Evolutionary conservation across 306 rosid genomes (phyloP).

Genomic region (Calophaca sinica): DNA sequence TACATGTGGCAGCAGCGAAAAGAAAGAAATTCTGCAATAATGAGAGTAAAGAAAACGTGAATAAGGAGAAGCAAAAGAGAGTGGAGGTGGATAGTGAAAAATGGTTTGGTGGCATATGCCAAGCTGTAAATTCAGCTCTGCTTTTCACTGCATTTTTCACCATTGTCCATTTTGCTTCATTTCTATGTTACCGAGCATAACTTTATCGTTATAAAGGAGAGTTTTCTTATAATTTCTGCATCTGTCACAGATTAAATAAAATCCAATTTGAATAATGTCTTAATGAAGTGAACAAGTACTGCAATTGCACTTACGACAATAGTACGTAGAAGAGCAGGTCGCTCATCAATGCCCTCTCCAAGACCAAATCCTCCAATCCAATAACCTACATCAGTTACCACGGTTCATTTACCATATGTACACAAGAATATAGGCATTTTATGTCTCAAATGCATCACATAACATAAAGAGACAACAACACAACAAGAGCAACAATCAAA

Average conservation of each 20-base stretch:
- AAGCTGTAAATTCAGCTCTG: not conserved
- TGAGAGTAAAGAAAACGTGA: not conserved
- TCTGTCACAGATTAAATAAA: constrained; percentile 5
- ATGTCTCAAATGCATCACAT: constrained; percentile 12
- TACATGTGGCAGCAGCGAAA: not conserved
- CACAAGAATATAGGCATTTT: not conserved
- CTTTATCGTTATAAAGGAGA: not conserved
- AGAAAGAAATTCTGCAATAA: not conserved
- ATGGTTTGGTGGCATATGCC: not conserved
- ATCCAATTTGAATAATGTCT: constrained; percentile 24
- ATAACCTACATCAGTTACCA: constrained; percentile 64
- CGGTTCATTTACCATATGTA: constrained; percentile 30
- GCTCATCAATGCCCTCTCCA: constrained; percentile 88
- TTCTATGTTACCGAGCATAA: not conserved
- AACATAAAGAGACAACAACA: constrained; percentile 4
- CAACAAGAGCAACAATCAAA: constrained; percentile 10
- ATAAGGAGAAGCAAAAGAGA: constrained; percentile 1
- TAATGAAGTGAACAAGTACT: constrained; percentile 17
- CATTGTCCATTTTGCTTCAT: not conserved
- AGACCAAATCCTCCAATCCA: constrained; percentile 98
- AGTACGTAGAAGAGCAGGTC: constrained; percentile 74
- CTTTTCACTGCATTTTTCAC: not conserved
- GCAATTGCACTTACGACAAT: constrained; percentile 62
- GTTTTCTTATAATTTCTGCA: not conserved
- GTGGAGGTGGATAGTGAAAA: not conserved